Evolutionary conservation across 805 yeast species (phyloP), one percentile per base, ranked within the genome.

Genomic region (Metschnikowia picachoensis): DNA sequence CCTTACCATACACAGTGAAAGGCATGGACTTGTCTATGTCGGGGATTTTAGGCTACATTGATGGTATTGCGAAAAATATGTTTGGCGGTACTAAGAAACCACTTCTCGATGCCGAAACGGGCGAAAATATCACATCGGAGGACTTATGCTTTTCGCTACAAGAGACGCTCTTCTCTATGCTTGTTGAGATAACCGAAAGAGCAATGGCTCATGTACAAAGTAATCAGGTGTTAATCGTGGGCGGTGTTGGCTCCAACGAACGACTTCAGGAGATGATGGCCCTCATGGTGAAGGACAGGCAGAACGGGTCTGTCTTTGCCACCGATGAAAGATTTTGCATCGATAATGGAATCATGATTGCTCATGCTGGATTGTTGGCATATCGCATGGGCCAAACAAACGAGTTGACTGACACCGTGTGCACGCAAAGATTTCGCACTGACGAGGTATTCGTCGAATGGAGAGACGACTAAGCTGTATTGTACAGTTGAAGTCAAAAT

Each of bases 21-120:
- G 99, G 99, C 3, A 94, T 94, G 99, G 99, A 94, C 65, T 60
- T 94, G 47, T 87, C 96, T 41, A 88, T 94, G 96, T 86, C 96
- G 55, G 99, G 99, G 9, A 88, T 94, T 36, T 68, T 94, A 48
- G 97, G 91, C 13, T 82, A 79, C 60, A 79, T 94, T 42, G 98
- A 92, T 56, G 77, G 77, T 28, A 65, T 91, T 15, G 97, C 97
- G 0, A 76, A 81, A 48, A 92, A 85, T 54, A 64, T 87, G 50
- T 80, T 83, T 59, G 73, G 76, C 11, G 48, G 49, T 9, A 66
- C 65, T 44, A 68, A 67, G 39, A 74, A 73, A 50, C 67, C 68
- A 51, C 60, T 64, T 28, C 54, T 69, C 30, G 71, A 66, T 44
- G 65, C 65, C 29, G 78, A 67, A 7, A 58, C 70, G 8, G 80